A percentile compares a stretch with the other conserved stretches of the same genome.
phyloP scores from a whole-genome alignment of 1,284 basidiomycete genomes.

The Trichosporon coremiiforme region DNA sequence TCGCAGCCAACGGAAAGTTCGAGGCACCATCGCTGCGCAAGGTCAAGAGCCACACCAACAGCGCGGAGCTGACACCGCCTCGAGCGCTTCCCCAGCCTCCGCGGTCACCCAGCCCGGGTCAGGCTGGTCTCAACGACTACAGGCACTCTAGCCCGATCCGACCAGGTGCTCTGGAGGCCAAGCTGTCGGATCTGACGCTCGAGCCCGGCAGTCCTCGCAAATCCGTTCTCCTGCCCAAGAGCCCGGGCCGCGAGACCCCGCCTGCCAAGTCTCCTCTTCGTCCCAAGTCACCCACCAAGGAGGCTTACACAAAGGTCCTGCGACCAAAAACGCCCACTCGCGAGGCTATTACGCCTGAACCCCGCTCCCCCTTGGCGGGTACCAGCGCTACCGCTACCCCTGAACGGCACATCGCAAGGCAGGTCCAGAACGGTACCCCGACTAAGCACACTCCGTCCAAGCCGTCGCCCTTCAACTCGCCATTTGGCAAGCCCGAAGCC shows the following conservation, averaged over 20 bases:
- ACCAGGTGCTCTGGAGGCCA: not conserved
- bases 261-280: not conserved
- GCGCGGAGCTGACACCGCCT: not conserved
- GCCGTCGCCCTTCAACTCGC: conserved; percentile 14
- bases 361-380: not conserved
- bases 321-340: conserved; percentile 10
- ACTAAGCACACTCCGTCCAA: conserved; percentile 14
- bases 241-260: not conserved
- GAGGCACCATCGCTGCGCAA: conserved; percentile 26
- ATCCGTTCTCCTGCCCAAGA: conserved; percentile 1
- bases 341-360: not conserved
- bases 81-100: conserved; percentile 5
- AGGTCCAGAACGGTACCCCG: conserved; percentile 6
- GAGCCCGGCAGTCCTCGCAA: not conserved
- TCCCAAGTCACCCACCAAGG: conserved; percentile 14
- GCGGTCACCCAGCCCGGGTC: not conserved
- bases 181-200: not conserved
- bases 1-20: conserved; percentile 6
- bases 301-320: not conserved
- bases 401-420: not conserved
- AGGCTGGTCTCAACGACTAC: not conserved
- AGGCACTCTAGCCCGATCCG: not conserved
- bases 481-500: conserved; percentile 18
- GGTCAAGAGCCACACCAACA: conserved; percentile 24
- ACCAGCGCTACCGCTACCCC: not conserved